phyloP scores from a whole-genome alignment of 331 rosid species.

The Erythrophleum ivorense region DNA sequence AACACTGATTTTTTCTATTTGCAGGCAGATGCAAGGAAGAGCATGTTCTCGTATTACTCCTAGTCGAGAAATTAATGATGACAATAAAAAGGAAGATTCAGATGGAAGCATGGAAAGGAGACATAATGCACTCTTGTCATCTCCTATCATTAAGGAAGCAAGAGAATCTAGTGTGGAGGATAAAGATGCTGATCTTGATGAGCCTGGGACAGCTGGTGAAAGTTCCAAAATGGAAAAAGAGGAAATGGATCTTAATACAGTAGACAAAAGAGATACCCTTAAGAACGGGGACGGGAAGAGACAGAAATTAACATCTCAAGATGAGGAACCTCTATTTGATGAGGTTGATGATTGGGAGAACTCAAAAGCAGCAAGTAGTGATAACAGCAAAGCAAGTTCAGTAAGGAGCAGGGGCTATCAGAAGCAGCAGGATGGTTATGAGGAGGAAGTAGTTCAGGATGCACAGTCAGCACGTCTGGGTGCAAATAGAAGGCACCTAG shows the following conservation, averaged over 20 bases:
- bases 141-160: slow-evolving; percentile 63
- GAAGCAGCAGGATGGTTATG: slow-evolving; percentile 77
- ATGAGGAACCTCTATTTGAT: slow-evolving; percentile 59
- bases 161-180: slow-evolving; percentile 65
- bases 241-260: slow-evolving; percentile 46
- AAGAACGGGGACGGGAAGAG: slow-evolving; percentile 55
- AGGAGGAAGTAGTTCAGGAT: slow-evolving; percentile 93
- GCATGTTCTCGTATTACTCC: slow-evolving; percentile 55
- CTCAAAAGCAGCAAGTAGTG: slow-evolving; percentile 92
- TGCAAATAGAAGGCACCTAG: slow-evolving; percentile 57
- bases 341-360: slow-evolving; percentile 81
- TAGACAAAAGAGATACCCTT: slow-evolving; percentile 44
- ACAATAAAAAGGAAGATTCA: slow-evolving; percentile 67
- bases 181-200: slow-evolving; percentile 67
- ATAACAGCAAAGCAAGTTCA: slow-evolving; percentile 95
- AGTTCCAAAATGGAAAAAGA: slow-evolving; percentile 65
- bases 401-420: slow-evolving; percentile 87
- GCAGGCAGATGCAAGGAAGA: slow-evolving; percentile 62
- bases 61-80: slow-evolving; percentile 50
- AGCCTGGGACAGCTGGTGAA: slow-evolving; percentile 61
- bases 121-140: slow-evolving; percentile 50
- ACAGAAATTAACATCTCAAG: slow-evolving; percentile 55
- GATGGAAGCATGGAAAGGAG: slow-evolving; percentile 74
- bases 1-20: slow-evolving; percentile 38
- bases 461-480: slow-evolving; percentile 60